Percentiles rank a stretch among this genome's conserved stretches.
These are phyloP conservation scores for Bacidia rubella DNA, from an alignment of 495 filamentous ascomycete genomes.

Conservation along the genomic window DNA sequence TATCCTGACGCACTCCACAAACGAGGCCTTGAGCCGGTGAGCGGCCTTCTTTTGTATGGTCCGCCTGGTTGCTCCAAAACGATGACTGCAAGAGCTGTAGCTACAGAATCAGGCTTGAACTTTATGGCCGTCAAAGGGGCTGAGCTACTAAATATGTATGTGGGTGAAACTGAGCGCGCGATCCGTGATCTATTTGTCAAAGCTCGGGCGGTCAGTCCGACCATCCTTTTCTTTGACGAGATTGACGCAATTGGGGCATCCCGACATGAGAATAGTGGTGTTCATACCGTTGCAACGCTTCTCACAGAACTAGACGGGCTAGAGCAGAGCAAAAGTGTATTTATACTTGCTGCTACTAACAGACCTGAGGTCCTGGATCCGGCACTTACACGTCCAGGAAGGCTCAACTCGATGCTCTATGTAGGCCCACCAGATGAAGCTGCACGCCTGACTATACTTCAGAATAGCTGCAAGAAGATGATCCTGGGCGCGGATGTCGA, in stretches of 20 bases:
- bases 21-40: slow-evolving; percentile 43
- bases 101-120: slow-evolving; percentile 81
- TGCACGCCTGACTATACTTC: slow-evolving; percentile 65
- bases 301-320: slow-evolving; percentile 97
- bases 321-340: slow-evolving; percentile 66
- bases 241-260: slow-evolving; percentile 85
- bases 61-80: slow-evolving; percentile 96
- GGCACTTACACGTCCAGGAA: slow-evolving; percentile 74
- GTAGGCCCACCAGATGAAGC: slow-evolving; percentile 69
- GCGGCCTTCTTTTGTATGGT: slow-evolving; percentile 84
- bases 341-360: slow-evolving; percentile 92
- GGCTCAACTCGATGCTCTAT: slow-evolving; percentile 82
- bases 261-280: slow-evolving; percentile 38
- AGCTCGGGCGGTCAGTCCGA: slow-evolving; percentile 72
- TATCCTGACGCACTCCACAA: neutral
- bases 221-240: slow-evolving; percentile 97
- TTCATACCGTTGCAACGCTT: slow-evolving; percentile 83
- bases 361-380: slow-evolving; percentile 74
- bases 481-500: slow-evolving; percentile 53
- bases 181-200: slow-evolving; percentile 80
- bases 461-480: slow-evolving; percentile 47
- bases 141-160: slow-evolving; percentile 93
- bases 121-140: slow-evolving; percentile 96
- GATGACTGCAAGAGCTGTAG: slow-evolving; percentile 80
- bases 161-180: slow-evolving; percentile 86